Evolutionary conservation across 768 basidiomycete species (phyloP), one percentile per base, ranked within the genome.

Genomic region (Porpolomopsis calyptriformis): DNA sequence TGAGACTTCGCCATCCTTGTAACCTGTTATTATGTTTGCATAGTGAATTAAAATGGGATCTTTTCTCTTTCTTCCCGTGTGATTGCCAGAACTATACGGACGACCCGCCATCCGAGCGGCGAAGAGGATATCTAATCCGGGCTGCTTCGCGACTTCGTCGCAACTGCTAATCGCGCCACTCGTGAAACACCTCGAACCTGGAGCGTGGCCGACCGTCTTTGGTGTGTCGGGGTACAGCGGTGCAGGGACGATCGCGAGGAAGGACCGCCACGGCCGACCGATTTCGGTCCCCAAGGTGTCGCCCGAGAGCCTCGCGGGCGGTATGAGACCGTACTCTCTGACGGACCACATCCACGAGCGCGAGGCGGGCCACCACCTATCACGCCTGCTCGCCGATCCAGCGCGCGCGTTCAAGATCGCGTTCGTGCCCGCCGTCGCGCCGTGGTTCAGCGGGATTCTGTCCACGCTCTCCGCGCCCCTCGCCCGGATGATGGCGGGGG

Each of bases 261-360:
- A 70, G 20, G 80, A 80, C 52, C 66, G 71, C 1, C 76, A 83
- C 40, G 87, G 88, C 8, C 73, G 74, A 22, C 84, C 85, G 0
- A 70, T 74, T 23, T 91, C 80, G 27, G 68, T 79, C 11, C 82
- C 96, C 36, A 98, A 98, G 63, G 76, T 96, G 11, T 69, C 80
- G 1, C 72, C 86, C 0, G 80, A 86, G 53, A 80, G 72, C 50
- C 78, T 99, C 11, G 68, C 65, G 1, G 82, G 84, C 10, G 86
- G 82, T 2, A 65, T 97, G 40, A 76, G 80, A 44, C 83, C 93
- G 5, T 99, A 99, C 65, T 57, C 89, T 0, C 68, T 99, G 40
- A 99, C 96, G 11, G 92, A 93, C 62, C 96, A 99, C 66, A 96
- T 99, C 57, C 96, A 99, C 70, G 96, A 99, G 63, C 86, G 96